These are phyloP conservation scores for Botryotinia calthae DNA, from an alignment of 2,329 filamentous ascomycete species.

Conservation along the genomic window DNA sequence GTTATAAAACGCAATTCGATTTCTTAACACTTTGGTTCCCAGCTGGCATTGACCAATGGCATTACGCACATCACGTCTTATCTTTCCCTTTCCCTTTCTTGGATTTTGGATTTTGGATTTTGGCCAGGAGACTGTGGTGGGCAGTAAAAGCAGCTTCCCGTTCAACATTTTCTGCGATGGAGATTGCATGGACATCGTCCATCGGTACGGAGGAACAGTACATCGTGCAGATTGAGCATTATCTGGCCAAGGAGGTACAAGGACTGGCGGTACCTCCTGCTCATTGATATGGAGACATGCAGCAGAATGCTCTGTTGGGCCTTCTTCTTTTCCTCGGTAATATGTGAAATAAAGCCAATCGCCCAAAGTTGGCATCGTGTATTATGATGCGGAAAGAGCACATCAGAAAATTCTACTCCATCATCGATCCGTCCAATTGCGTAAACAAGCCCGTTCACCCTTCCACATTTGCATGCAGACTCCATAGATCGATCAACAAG, in stretches of 20 bases:
- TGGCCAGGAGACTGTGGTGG: neutral
- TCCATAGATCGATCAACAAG: neutral
- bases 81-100: too few relatives aligned
- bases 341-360: neutral
- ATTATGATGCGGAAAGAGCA: too few relatives aligned
- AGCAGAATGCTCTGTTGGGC: neutral
- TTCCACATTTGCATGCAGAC: neutral
- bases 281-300: neutral
- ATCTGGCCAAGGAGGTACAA: too few relatives aligned
- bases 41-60: neutral
- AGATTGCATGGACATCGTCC: neutral
- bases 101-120: too few relatives aligned
- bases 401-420: neutral
- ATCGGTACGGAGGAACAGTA: neutral
- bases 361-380: too few relatives aligned
- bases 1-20: neutral
- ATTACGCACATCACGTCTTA: neutral
- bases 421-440: neutral
- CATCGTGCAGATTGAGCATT: neutral
- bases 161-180: neutral
- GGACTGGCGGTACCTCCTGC: too few relatives aligned
- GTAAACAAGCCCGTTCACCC: neutral
- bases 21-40: neutral
- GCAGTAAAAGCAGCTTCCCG: neutral
- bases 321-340: neutral